Evolutionary conservation across 1,139 yeast species (phyloP).

Genomic region (Yamadazyma blattariae): DNA sequence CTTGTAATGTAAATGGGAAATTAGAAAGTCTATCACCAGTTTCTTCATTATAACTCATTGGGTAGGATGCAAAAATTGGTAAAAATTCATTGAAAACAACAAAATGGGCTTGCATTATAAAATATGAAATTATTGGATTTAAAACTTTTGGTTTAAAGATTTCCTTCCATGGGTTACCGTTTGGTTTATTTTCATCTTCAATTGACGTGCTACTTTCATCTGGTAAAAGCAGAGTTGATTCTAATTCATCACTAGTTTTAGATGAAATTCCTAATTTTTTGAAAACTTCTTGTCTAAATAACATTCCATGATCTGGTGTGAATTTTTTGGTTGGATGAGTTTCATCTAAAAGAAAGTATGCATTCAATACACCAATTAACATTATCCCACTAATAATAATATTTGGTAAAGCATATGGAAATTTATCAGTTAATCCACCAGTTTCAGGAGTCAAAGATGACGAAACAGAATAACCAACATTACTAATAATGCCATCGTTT

Average conservation of each 20-base stretch:
- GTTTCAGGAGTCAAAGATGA: too few relatives aligned
- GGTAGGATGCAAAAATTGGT: slow-evolving; percentile 51
- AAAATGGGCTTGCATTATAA: slow-evolving; percentile 30
- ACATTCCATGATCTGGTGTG: too few relatives aligned
- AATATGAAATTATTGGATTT: slow-evolving; percentile 9
- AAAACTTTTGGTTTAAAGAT: slow-evolving; percentile 8
- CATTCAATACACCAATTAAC: slow-evolving; percentile 31
- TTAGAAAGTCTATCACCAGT: slow-evolving; percentile 33
- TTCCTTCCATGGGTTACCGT: slow-evolving; percentile 8
- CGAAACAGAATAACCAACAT: too few relatives aligned
- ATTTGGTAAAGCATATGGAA: slow-evolving; percentile 62
- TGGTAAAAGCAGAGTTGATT: too few relatives aligned
- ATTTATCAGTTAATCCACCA: slow-evolving; percentile 8
- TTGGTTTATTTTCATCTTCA: neutral
- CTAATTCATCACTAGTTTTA: too few relatives aligned
- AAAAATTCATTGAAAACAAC: slow-evolving; percentile 54
- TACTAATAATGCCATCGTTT: neutral
- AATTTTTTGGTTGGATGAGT: too few relatives aligned
- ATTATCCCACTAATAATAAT: slow-evolving; percentile 47
- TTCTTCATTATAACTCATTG: slow-evolving; percentile 1
- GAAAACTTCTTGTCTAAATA: too few relatives aligned
- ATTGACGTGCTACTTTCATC: neutral
- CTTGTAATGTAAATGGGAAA: slow-evolving; percentile 30
- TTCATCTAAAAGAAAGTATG: slow-evolving; percentile 15
- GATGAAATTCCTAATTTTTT: too few relatives aligned